Conservation (phyloP, 1,139 yeast species). For the Debaryomyces coudertii region DNA sequence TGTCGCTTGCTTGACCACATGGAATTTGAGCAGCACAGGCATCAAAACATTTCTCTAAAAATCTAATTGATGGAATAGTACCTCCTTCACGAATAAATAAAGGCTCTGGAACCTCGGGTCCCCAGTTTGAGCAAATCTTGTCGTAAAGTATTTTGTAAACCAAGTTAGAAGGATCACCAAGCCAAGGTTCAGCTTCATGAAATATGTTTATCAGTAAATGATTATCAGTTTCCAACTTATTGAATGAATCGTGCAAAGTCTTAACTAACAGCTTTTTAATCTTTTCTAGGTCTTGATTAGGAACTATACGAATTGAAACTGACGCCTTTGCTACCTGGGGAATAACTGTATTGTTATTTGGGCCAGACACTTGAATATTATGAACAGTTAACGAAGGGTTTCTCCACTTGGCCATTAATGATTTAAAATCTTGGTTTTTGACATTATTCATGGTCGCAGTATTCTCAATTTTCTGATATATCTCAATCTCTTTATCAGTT, state of each 20-base stretch:
- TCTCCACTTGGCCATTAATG: conserved; percentile 85
- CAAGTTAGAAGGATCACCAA: conserved; percentile 78
- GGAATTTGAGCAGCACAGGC: conserved; percentile 97
- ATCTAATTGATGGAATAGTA: conserved; percentile 87
- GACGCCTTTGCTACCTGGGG: conserved; percentile 80
- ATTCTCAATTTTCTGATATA: conserved; percentile 64
- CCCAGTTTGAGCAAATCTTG: conserved; percentile 68
- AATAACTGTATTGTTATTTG: conserved; percentile 85
- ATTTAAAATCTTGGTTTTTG: conserved; percentile 43
- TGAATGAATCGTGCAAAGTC: conserved; percentile 42
- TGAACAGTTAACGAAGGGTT: conserved; percentile 92
- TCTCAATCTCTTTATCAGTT: conserved; percentile 54
- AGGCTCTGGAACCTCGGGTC: conserved; percentile 61
- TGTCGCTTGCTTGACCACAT: conserved; percentile 93
- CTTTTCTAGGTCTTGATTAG: conserved; percentile 70
- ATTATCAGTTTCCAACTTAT: conserved; percentile 58
- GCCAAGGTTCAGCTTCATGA: conserved; percentile 95
- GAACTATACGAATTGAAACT: conserved; percentile 84
- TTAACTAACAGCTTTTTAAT: conserved; percentile 55
- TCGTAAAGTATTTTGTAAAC: conserved; percentile 68
- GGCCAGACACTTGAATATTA: conserved; percentile 83
- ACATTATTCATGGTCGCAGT: conserved; percentile 29
- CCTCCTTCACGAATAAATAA: conserved; percentile 94
- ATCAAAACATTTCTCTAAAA: conserved; percentile 74
- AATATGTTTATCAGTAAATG: conserved; percentile 59